Percentiles rank a stretch among this genome's conserved stretches.
Conservation (phyloP, 176 grass and related monocot species). For the Areca catechu region DNA sequence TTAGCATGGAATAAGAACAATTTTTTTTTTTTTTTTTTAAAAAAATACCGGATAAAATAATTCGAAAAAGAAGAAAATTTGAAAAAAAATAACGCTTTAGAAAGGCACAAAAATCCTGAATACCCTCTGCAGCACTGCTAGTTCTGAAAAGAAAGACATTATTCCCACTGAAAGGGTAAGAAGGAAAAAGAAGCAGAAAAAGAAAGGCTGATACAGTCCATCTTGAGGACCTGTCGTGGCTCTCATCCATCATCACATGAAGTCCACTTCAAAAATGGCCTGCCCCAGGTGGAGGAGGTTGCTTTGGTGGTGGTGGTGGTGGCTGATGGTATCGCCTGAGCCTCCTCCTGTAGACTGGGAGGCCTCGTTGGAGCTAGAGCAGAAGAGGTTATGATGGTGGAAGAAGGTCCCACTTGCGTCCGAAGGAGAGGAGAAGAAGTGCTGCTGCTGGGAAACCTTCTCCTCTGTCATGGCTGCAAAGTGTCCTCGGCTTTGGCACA, state of each 20-base stretch:
- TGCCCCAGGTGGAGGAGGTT: slow-evolving; percentile 5
- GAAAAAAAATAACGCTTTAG: too few species aligned
- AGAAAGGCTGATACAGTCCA: too few species aligned
- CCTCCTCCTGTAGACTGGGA: background rate
- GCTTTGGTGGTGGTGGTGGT: background rate
- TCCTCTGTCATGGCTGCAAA: background rate
- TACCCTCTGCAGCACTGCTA: too few species aligned
- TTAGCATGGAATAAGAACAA: too few species aligned
- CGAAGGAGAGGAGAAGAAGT: background rate
- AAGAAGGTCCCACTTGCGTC: background rate
- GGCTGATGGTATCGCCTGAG: background rate
- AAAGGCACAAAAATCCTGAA: too few species aligned
- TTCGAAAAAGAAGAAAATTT: too few species aligned
- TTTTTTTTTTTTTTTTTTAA: too few species aligned
- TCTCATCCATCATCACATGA: slow-evolving; percentile 6
- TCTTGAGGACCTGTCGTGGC: too few species aligned
- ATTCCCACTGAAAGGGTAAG: too few species aligned
- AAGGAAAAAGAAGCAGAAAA: too few species aligned
- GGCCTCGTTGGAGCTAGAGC: background rate
- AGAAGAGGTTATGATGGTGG: slow-evolving; percentile 9
- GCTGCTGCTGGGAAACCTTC: background rate
- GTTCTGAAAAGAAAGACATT: too few species aligned
- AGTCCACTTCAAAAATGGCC: slow-evolving; percentile 17
- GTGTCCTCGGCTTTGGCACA: background rate
- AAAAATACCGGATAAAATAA: too few species aligned